Percentiles rank a stretch among this genome's conserved stretches.
These are phyloP conservation scores for Durusdinium trenchii DNA, from an alignment of 73 alveolate species.

Conservation along the genomic window DNA sequence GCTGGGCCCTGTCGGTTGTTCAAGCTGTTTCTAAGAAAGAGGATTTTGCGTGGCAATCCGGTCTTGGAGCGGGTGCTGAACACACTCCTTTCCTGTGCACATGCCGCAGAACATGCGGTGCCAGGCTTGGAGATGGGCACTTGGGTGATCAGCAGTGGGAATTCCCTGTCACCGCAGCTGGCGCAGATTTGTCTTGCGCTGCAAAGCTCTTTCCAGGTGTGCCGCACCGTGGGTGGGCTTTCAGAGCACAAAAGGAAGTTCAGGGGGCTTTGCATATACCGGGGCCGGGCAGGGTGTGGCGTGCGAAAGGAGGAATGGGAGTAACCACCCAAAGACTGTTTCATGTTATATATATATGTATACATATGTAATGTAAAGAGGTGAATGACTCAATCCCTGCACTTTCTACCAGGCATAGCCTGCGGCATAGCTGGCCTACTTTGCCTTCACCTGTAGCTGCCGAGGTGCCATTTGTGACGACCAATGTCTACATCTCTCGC, in stretches of 20 bases:
- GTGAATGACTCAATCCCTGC: no score
- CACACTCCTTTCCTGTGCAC: not conserved
- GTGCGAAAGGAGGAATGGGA: no score
- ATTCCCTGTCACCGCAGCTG: slow-evolving; percentile 49
- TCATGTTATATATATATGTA: no score
- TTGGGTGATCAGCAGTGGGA: slow-evolving; percentile 92
- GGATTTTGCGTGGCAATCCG: not conserved
- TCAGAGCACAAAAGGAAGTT: not conserved
- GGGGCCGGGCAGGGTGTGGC: no score
- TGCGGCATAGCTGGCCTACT: no score
- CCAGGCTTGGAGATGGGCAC: slow-evolving; percentile 83
- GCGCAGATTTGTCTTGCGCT: slow-evolving; percentile 49
- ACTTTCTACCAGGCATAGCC: no score
- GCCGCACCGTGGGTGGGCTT: not conserved
- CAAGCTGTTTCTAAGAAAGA: not conserved
- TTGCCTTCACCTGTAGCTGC: not conserved
- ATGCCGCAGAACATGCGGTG: not conserved
- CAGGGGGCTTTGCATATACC: not conserved
- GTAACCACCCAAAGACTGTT: no score
- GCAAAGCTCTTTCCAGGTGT: slow-evolving; percentile 56
- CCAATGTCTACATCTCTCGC: slow-evolving; percentile 67
- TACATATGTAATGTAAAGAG: no score
- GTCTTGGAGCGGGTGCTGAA: not conserved
- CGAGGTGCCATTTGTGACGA: slow-evolving; percentile 70
- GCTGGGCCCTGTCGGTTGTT: no score